These are phyloP conservation scores for Lecanicillium sp. DNA, from an alignment of 2,329 filamentous ascomycete genomes.

Conservation along the genomic window DNA sequence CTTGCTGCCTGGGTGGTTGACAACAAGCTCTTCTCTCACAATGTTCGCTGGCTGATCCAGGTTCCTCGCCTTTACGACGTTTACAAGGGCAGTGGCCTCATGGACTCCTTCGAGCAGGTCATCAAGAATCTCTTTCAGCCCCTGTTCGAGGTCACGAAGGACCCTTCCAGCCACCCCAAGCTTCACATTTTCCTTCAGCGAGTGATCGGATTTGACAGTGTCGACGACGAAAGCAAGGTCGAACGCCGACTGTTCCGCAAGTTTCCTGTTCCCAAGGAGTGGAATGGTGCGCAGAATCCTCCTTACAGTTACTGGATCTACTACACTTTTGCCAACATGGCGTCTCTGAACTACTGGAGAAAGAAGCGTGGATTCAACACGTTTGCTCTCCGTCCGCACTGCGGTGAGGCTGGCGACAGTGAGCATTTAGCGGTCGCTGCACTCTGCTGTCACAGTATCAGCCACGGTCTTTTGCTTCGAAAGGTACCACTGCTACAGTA, in stretches of 20 bases:
- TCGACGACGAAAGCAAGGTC: conserved; percentile 96
- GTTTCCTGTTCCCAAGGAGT: conserved; percentile 82
- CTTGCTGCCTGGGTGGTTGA: conserved; percentile 95
- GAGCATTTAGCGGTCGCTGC: conserved; percentile 91
- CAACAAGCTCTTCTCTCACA: conserved; percentile 96
- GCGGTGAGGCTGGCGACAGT: conserved; percentile 92
- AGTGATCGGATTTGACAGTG: conserved; percentile 94
- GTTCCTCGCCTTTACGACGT: conserved; percentile 92
- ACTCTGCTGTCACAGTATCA: conserved; percentile 93
- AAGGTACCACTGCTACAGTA: conserved; percentile 96
- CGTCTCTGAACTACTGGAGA: conserved; percentile 86
- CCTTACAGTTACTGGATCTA: conserved; percentile 99
- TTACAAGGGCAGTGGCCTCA: conserved; percentile 81
- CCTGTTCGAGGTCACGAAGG: conserved; percentile 86
- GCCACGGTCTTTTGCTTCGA: conserved; percentile 82
- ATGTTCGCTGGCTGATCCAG: conserved; percentile 95
- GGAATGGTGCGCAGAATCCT: conserved; percentile 90
- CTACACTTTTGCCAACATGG: conserved; percentile 90
- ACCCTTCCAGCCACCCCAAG: conserved; percentile 82
- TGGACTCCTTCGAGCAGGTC: conserved; percentile 86
- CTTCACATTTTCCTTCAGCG: conserved; percentile 90
- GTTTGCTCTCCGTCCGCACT: conserved; percentile 86
- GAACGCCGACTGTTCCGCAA: conserved; percentile 93
- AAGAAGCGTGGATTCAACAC: conserved; percentile 93
- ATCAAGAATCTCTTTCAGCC: conserved; percentile 89